These are phyloP conservation scores for Withania somnifera DNA, from an alignment of 305 asterid species.

Conservation along the genomic window DNA sequence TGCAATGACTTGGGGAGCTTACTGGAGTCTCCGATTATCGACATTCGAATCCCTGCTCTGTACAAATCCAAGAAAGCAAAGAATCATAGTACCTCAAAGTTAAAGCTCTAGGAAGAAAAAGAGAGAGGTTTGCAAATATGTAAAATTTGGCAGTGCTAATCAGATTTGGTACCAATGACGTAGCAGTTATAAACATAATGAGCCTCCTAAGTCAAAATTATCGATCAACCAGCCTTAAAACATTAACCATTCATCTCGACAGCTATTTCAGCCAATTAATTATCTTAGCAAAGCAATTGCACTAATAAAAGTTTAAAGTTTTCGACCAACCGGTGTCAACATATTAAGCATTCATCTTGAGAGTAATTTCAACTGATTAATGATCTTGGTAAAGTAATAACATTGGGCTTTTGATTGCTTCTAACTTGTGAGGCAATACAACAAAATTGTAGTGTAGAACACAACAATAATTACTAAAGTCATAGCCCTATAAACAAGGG, in stretches of 20 bases:
- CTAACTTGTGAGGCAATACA: neutral
- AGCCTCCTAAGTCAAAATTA: neutral
- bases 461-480: neutral
- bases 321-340: neutral
- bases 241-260: neutral
- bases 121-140: neutral
- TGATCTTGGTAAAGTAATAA: neutral
- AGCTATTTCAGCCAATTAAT: neutral
- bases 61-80: constrained; percentile 1
- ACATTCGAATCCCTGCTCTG: constrained; percentile 32
- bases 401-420: neutral
- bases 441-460: neutral
- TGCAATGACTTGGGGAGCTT: constrained; percentile 25
- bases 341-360: neutral
- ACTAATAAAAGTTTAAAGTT: neutral
- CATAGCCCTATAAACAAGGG: neutral
- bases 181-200: neutral
- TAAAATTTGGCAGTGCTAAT: neutral
- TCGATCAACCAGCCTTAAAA: neutral
- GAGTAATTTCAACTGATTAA: neutral
- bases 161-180: neutral
- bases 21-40: constrained; percentile 37
- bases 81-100: neutral
- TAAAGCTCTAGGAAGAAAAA: neutral
- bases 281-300: neutral